Base-by-base conservation (phyloP, 148 eudicot genomes). In the Simmondsia chinensis region DNA sequence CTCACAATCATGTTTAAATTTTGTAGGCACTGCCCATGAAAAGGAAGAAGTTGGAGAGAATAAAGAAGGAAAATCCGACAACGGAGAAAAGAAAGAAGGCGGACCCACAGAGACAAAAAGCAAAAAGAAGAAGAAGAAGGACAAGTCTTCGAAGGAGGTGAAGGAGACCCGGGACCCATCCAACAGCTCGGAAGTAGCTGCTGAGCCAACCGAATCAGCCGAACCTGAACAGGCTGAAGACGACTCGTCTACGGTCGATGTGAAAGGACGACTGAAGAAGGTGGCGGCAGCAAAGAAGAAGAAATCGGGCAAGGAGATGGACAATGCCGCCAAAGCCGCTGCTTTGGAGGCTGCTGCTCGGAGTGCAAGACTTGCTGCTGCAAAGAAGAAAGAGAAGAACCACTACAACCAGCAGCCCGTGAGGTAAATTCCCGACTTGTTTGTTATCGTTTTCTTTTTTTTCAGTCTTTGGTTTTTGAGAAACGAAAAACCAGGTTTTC, bases 341-440 rank as follows among this genome's bases (percentile, higher is more conserved):
- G 86, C 97, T 0, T 48, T 39, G 11, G 97, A 91, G 69, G 97
- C 95, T 54, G 95, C 95, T 46, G 94, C 97, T 3, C 74, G 97
- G 64, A 85, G 50, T 38, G 88, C 95, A 20, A 85, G 53, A 63
- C 85, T 91, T 10, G 97, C 97, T 52, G 87, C 97, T 12, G 80
- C 97, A 11, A 91, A 85, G 88, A 91, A 85, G 72, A 91, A 85
- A 56, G 97, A 91, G 79, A 91, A 85, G 77, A 91, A 63, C 51
- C 95, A 85, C 68, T 91, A 91, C 81, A 91, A 91, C 72, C 97
- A 91, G 75, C 95, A 85, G 49, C 97, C 97, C 2, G 76, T 70
- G 23, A 63, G 95, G 62, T 91, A 79, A 64, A 63, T 38, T 7
- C 32, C 8, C 28, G n/a, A n/a, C n/a, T n/a, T n/a, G n/a, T n/a